Base-by-base conservation (phyloP, 306 rosid genomes). In the Quercus agrifolia region DNA sequence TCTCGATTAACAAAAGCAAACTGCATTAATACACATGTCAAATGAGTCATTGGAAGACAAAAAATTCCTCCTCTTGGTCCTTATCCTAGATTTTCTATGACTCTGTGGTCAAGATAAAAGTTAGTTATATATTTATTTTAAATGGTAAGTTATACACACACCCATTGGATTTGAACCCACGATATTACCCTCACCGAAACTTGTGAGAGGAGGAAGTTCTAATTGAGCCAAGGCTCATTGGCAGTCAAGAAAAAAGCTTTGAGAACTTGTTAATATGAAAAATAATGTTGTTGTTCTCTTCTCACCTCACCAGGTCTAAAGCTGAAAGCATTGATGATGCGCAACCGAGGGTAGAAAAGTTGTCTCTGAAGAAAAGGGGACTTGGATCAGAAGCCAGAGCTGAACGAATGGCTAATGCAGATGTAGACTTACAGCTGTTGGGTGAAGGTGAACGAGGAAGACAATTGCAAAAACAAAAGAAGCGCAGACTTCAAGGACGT, bases 391-490 rank as follows among this genome's bases (percentile, higher is more conserved):
- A 86, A 72, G 92, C 79, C 76, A 91, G 88, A 84, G 91, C 96
- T 33, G 96, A 89, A 71, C 88, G 91, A 84, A 83, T 91, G 79
- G 94, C 92, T 61, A 95, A 82, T 87, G 91, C 96, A 59, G 91
- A 91, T 83, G 76, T 80, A 31, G 99, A 95, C 91, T 76, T 92
- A 19, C 97, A 95, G 78, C 87, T 92, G 80, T 70, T 95, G 82
- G 88, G 84, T 87, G 90, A 88, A 75, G 83, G 87, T 81, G 98
- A 95, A 77, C 86, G 95, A 84, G 97, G 90, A 81, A 90, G 99
- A 78, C 94, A 89, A 28, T 84, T 93, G 86, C 97, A 75, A 85
- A 95, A 93, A 84, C 91, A 90, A 87, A 95, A 90, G 91, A 95
- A 88, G 83, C 97, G 95, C 71, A 84, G 92, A 81, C 86, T 87